Evolutionary conservation across 2,329 filamentous ascomycete species (phyloP), one percentile per base, ranked within the genome.

Genomic region (Monosporascus sp.): DNA sequence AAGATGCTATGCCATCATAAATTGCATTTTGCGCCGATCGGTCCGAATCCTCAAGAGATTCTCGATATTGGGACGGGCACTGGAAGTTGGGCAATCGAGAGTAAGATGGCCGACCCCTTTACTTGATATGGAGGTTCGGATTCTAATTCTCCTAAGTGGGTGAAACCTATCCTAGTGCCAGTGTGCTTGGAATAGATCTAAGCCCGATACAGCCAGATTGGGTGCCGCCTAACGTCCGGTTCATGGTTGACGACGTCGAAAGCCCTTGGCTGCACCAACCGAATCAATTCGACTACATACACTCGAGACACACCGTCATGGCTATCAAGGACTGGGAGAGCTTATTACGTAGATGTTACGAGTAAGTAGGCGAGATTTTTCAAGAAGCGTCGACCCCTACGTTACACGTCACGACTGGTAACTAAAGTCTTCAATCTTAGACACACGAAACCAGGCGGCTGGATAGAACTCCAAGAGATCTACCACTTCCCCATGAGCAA

Each of bases 221-320:
- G 71, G 66, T 72, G 3, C 71, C 72, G 7, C 69, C 72, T 0
- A 74, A 74, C 37, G 71, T 73, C 26, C 62, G 62, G 36, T 74
- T 74, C 40, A 52, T 71, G n/a, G 69, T 84, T 11, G 82, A 85
- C 54, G 82, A 85, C 56, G 73, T 79, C 26, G 81, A 85, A 64
- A 75, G 74, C 52, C 72, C 74, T 5, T 85, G 82, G 82, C 64
- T 82, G 17, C 75, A 82, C 56, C 76, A 77, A 5, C 62, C 65
- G 4, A 76, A 82, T 55, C 73, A 78, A 50, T 85, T 84, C 52
- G 82, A 86, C 63, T 84, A 83, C 54, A 76, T 86, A 36, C 82
- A 85, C 62, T 76, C 78, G n/a, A 74, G 83, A 3, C 76, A 81
- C 52, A 78, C 80, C 1, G 77, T 80, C 16, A 76, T 79, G 71